Evolutionary conservation across 2,329 filamentous ascomycete species (phyloP).

Genomic region (Fusarium sp.): DNA sequence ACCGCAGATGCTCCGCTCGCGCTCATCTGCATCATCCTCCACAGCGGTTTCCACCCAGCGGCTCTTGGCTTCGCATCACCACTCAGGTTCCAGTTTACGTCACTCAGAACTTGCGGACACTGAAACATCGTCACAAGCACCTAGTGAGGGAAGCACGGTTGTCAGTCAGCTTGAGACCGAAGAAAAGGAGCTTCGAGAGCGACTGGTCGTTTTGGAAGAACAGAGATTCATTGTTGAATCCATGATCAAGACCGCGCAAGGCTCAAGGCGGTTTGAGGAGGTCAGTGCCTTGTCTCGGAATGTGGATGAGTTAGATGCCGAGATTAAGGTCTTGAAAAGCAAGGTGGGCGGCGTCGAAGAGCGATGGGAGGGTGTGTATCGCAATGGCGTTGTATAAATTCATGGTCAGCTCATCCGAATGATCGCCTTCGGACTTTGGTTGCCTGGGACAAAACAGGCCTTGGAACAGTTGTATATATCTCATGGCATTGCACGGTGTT

Average conservation of each 20-base stretch:
- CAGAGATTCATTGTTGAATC: conserved; percentile 89
- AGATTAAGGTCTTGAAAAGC: conserved; percentile 76
- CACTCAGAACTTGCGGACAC: conserved; percentile 60
- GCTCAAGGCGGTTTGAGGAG: conserved; percentile 85
- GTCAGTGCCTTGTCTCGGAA: conserved; percentile 83
- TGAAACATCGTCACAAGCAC: conserved; percentile 58
- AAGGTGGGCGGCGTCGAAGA: conserved; percentile 75
- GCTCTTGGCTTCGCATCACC: conserved; percentile 50
- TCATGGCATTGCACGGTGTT: conserved; percentile 54
- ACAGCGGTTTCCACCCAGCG: conserved; percentile 46
- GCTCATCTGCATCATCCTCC: conserved; percentile 52
- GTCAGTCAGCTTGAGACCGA: conserved; percentile 77
- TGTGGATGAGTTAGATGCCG: conserved; percentile 81
- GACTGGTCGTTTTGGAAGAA: conserved; percentile 87
- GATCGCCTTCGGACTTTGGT: not conserved
- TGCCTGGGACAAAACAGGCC: not conserved
- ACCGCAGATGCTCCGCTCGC: conserved; percentile 70
- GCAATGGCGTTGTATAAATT: conserved; percentile 44
- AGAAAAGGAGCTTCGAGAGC: conserved; percentile 83
- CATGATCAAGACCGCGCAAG: conserved; percentile 83
- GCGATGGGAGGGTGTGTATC: conserved; percentile 66
- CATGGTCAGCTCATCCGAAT: not conserved
- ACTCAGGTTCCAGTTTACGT: conserved; percentile 55
- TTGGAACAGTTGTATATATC: conserved; percentile 16
- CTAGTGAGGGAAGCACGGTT: conserved; percentile 65